Base-by-base conservation (phyloP, 2,329 filamentous ascomycete species). In the Anthostomella pinea region DNA sequence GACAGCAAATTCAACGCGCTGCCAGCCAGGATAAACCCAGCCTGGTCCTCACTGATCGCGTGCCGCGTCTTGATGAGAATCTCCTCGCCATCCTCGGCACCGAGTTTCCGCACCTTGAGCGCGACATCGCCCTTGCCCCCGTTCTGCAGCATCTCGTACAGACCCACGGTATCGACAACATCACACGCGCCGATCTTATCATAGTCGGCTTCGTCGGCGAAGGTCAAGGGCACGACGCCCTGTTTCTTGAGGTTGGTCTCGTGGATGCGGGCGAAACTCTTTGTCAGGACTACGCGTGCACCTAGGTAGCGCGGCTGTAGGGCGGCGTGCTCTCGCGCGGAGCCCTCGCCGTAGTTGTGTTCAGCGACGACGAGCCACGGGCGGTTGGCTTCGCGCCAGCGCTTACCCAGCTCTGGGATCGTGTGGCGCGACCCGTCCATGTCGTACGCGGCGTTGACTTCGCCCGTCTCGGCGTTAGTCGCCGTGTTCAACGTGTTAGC, bases 241-340 rank as follows among this genome's bases (percentile, higher is more conserved):
- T 98, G 93, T 71, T 95, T 95, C 80, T 95, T 95, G 50, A 95
- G 70, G 63, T 95, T 95, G 19, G 89, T 95, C 73, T 95, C 89
- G 69, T 95, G 89, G 60, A 95, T 95, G 35, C 89, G 82, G 1
- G 89, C 89, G 59, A 95, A 95, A 23, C 79, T 85, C 71, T 95
- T 95, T 38, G 84, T 75, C 13, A 95, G 75, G 39, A 95, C 88
- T 57, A 95, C 73, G 32, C 87, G 77, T 14, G 86, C 87, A 41
- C 89, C 90, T 2, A 95, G 81, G 66, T 90, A 95, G n/a, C 89
- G 77, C 2, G 89, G 90, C 63, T 95, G 89, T 22, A 95, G 72
- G 2, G 89, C 89, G 15, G 89, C 89, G 66, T 95, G 89, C 63
- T 95, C 89, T 48, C 89, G 79, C 3, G 89, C 88, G 33, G 83